Evolutionary conservation across 2,329 filamentous ascomycete genomes (phyloP).

Genomic region (Escovopsis sp.): DNA sequence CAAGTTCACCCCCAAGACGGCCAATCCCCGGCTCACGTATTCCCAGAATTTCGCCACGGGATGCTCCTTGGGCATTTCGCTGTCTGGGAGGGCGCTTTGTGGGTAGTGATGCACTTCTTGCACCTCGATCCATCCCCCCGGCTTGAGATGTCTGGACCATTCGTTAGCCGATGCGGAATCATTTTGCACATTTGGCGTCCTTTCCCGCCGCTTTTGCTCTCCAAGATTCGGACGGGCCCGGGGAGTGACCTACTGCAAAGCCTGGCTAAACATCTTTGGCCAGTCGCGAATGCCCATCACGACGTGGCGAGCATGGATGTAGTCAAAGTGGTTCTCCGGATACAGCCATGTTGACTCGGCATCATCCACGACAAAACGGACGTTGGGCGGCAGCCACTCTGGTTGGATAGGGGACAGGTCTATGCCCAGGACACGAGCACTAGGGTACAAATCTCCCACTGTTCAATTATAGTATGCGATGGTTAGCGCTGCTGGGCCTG

Average conservation of each 20-base stretch:
- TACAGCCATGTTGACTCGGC: conserved; percentile 42
- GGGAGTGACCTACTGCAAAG: conserved; percentile 26
- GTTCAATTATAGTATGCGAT: neutral
- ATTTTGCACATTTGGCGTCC: neutral
- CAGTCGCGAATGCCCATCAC: conserved; percentile 43
- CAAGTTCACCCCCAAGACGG: conserved; percentile 31
- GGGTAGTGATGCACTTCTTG: conserved; percentile 39
- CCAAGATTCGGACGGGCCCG: too few relatives aligned
- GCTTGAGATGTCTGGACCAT: conserved; percentile 30
- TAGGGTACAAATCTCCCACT: conserved; percentile 33
- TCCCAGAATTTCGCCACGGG: conserved; percentile 32
- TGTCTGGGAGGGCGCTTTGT: conserved; percentile 25
- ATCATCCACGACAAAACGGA: conserved; percentile 42
- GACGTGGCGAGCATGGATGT: conserved; percentile 44
- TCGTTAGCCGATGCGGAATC: conserved; percentile 1
- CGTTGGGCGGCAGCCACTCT: conserved; percentile 38
- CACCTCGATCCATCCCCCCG: conserved; percentile 40
- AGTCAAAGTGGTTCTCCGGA: conserved; percentile 40
- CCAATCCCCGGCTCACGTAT: conserved; percentile 29
- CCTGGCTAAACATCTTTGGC: conserved; percentile 31
- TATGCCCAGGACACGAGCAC: conserved; percentile 28
- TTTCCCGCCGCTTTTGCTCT: too few relatives aligned
- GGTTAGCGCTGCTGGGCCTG: neutral
- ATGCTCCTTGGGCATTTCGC: conserved; percentile 23
- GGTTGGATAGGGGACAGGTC: conserved; percentile 36